Base-by-base conservation (phyloP, 805 yeast species). In the Vanderwaltozyma polyspora region DNA sequence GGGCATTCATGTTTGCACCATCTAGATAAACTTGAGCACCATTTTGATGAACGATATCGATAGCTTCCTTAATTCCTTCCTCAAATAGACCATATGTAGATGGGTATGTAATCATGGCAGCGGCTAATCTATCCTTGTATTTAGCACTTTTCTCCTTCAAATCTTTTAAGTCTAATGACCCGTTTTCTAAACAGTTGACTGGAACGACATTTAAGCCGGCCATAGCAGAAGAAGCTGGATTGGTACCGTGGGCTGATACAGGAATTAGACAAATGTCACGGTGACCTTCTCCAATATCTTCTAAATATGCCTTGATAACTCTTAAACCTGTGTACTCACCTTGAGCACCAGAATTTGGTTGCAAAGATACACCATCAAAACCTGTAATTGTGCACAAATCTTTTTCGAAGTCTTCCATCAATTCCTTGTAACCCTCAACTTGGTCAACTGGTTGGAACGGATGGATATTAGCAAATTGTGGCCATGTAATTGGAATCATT, bases 1-100 rank as follows among this genome's bases (percentile, higher is more conserved):
- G 98, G 0, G 98, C 98, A 58, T 91, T 91, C 98, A 91, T 91
- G 63, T 91, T 91, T 37, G 98, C 98, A 57, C 98, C 98, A 62
- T 91, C 98, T 63, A 89, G 67, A 63, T 91, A 91, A 15, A 91
- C 97, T 60, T 87, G 94, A 18, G 96, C 98, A 37, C 98, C 97
- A 49, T 78, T 59, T 14, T 61, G 48, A 58, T 91, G 98, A 25
- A 89, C 83, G 38, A 77, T 67, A n/a, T 82, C 81, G 48, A 87
- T 81, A 18, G 95, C 95, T 33, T 69, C 67, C 55, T 73, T 77
- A 38, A 91, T 82, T 36, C 86, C 83, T 9, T 95, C 95, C 61
- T 89, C 98, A 52, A 86, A 91, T 41, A 89, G 74, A 37, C 98
- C 98, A 56, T 85, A 91, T 1, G 98, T 91, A 5, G 96, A 86